Conservation (phyloP, 2,329 filamentous ascomycete species). For the Paecilomyces formosus region DNA sequence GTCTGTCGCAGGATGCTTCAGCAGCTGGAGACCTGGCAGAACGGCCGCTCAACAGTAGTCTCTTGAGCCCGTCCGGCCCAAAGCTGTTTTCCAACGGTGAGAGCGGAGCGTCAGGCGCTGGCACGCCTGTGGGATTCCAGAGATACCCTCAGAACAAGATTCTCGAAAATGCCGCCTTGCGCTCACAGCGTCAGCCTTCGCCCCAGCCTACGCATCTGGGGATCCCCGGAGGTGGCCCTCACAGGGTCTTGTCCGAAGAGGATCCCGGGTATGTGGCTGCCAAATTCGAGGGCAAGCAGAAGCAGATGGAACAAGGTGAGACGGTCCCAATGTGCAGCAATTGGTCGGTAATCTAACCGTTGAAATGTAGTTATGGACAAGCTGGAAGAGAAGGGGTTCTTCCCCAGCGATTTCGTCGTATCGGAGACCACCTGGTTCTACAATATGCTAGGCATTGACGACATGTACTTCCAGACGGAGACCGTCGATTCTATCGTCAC, state of each 20-base stretch:
- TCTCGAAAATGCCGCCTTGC: conserved; percentile 45
- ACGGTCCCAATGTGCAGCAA: conserved; percentile 1
- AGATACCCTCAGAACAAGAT: conserved; percentile 47
- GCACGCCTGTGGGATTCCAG: conserved; percentile 36
- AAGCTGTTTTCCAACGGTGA: conserved; percentile 27
- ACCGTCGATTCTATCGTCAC: conserved; percentile 78
- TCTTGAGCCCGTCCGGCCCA: conserved; percentile 21
- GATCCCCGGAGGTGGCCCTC: conserved; percentile 53
- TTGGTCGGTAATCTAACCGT: conserved; percentile 13
- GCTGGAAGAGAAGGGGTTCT: conserved; percentile 73
- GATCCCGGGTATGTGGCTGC: conserved; percentile 92
- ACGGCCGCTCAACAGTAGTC: conserved; percentile 14
- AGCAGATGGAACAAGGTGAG: conserved; percentile 78
- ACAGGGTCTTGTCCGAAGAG: conserved; percentile 74
- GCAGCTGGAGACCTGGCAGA: conserved; percentile 16
- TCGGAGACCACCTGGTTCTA: conserved; percentile 95
- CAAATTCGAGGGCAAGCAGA: conserved; percentile 83
- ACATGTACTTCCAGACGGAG: conserved; percentile 96
- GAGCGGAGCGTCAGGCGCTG: conserved; percentile 25
- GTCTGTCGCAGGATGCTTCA: neutral
- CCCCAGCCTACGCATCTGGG: conserved; percentile 82
- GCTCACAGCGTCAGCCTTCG: conserved; percentile 62
- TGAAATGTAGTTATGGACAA: conserved; percentile 62
- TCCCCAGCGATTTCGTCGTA: conserved; percentile 75
- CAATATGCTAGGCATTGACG: conserved; percentile 92